Conservation (phyloP, 2,329 filamentous ascomycete species). For the Aureobasidium zeae region DNA sequence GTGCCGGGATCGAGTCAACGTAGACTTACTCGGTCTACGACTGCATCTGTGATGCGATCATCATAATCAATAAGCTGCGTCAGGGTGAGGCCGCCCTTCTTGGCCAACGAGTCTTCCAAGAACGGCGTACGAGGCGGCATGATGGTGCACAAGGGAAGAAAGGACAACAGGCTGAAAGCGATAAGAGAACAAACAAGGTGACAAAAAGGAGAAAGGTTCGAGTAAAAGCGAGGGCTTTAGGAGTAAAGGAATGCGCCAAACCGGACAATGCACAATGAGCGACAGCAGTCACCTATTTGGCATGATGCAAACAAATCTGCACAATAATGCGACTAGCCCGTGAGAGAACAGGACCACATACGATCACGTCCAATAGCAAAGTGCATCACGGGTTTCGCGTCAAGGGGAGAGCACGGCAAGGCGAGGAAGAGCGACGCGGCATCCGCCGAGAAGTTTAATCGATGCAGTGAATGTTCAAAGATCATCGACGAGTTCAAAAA, state of each 20-base stretch:
- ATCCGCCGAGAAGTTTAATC: constrained; percentile 4
- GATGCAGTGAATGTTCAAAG: too few species aligned
- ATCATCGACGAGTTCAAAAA: neutral
- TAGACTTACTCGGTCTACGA: constrained; percentile 79
- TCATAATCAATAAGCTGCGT: constrained; percentile 87
- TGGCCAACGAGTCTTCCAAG: constrained; percentile 38
- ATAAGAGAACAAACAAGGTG: neutral
- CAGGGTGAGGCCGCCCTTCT: constrained; percentile 70
- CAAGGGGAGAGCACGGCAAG: neutral
- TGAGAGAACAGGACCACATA: neutral
- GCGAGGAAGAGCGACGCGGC: neutral
- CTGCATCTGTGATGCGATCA: constrained; percentile 87
- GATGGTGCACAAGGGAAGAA: neutral
- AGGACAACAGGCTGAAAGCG: neutral
- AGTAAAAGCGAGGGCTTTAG: constrained; percentile 10
- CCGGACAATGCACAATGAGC: constrained; percentile 10
- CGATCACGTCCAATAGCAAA: constrained; percentile 3
- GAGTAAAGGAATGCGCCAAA: constrained; percentile 15
- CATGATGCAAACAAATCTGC: constrained; percentile 2
- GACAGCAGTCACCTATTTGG: constrained; percentile 6
- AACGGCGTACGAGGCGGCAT: constrained; percentile 26
- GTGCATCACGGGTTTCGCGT: neutral
- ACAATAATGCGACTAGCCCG: neutral
- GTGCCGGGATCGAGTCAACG: neutral
- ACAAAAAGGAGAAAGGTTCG: neutral